Conservation (phyloP, 2,329 filamentous ascomycete species). For the Ceratocystis lukuohia region DNA sequence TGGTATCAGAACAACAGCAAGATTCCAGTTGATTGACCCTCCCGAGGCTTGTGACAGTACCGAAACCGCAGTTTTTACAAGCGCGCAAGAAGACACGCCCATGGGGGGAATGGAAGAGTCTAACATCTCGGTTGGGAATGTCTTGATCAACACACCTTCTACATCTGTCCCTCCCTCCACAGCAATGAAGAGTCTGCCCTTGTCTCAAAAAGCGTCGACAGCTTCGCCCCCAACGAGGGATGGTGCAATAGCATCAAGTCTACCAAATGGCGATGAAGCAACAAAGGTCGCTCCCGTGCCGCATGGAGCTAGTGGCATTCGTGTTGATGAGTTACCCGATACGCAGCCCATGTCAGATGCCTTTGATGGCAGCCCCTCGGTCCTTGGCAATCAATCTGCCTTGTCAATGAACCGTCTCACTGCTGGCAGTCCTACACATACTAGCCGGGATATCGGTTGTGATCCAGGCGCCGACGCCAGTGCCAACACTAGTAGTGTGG, state of each 20-base stretch:
- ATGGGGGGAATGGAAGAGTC: conserved; percentile 46
- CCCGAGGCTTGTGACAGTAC: conserved; percentile 28
- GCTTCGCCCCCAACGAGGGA: conserved; percentile 42
- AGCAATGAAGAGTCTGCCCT: conserved; percentile 37
- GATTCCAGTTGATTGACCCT: conserved; percentile 37
- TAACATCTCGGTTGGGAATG: conserved; percentile 26
- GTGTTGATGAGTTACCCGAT: conserved; percentile 21
- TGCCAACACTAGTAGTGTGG: background rate
- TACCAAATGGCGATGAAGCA: conserved; percentile 76
- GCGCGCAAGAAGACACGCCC: conserved; percentile 40
- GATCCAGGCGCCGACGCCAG: background rate
- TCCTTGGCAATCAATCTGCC: conserved; percentile 27
- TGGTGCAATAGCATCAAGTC: conserved; percentile 40
- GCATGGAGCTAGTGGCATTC: conserved; percentile 9
- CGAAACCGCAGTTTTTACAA: conserved; percentile 41
- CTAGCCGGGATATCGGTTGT: background rate
- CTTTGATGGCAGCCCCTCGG: conserved; percentile 33
- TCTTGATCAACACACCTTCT: background rate
- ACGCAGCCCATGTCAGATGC: conserved; percentile 25
- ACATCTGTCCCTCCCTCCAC: conserved; percentile 2
- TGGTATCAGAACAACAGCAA: conserved; percentile 37
- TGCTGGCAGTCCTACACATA: background rate
- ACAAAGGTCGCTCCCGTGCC: conserved; percentile 78
- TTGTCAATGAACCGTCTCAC: background rate
- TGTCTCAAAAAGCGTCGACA: conserved; percentile 51